phyloP scores from a whole-genome alignment of 2,329 filamentous ascomycete genomes.

The Colletotrichum simmondsii region DNA sequence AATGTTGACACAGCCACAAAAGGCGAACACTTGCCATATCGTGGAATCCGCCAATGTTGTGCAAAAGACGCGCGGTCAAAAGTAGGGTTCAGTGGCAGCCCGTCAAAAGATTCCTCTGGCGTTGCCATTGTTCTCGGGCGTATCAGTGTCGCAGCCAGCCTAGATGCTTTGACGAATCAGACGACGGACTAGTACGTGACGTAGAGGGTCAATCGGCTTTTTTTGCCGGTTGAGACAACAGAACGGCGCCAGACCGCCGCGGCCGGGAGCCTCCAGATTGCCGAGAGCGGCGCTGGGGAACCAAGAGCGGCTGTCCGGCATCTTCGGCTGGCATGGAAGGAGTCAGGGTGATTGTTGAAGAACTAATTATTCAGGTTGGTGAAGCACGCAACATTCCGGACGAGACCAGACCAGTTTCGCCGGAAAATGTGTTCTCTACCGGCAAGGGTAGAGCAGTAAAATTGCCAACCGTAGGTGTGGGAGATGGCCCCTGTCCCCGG shows the following conservation, averaged over 20 bases:
- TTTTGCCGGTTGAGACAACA: slow-evolving; percentile 22
- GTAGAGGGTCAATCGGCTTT: slow-evolving; percentile 27
- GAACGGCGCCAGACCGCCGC: slow-evolving; percentile 9
- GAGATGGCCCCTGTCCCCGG: slow-evolving; percentile 11
- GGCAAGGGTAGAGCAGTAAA: neutral
- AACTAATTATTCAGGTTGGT: neutral
- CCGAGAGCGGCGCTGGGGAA: slow-evolving; percentile 9
- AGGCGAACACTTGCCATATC: neutral
- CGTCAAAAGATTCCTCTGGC: neutral
- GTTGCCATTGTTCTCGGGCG: slow-evolving; percentile 2
- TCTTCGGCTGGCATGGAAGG: slow-evolving; percentile 5
- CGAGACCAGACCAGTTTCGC: slow-evolving; percentile 7
- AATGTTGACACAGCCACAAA: slow-evolving; percentile 5
- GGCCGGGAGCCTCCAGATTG: slow-evolving; percentile 10
- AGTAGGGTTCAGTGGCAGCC: neutral
- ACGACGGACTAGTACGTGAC: slow-evolving; percentile 13
- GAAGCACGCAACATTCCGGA: neutral
- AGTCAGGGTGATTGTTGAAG: neutral
- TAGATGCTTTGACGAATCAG: slow-evolving; percentile 10
- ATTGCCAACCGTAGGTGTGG: neutral
- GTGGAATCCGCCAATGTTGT: neutral
- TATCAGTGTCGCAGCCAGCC: slow-evolving; percentile 18
- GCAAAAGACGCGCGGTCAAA: slow-evolving; percentile 8
- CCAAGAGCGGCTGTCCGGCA: slow-evolving; percentile 17
- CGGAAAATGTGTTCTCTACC: neutral